Percentiles rank a stretch among this genome's conserved stretches.
Conservation (phyloP, 1,284 basidiomycete genomes). For the Puccinia triticina region DNA sequence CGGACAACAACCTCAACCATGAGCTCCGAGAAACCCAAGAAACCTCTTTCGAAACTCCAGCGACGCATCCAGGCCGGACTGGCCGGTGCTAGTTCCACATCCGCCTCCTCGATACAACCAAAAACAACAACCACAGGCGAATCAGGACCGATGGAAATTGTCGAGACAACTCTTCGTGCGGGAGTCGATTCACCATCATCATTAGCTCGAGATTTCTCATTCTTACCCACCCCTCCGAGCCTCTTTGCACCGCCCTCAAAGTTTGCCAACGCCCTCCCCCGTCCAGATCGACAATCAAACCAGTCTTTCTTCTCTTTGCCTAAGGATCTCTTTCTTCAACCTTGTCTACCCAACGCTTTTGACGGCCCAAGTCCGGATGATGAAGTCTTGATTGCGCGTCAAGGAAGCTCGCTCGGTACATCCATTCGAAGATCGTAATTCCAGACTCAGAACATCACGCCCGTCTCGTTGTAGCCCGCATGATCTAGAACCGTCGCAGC, state of each 20-base stretch:
- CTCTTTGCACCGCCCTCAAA: slow-evolving; percentile 11
- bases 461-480: no score
- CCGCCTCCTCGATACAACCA: not conserved
- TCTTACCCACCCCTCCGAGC: not conserved
- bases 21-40: slow-evolving; percentile 11
- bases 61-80: slow-evolving; percentile 24
- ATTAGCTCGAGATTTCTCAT: not conserved
- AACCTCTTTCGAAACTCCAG: slow-evolving; percentile 20
- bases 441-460: not conserved
- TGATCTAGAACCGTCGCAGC: no score
- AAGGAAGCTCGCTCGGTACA: slow-evolving; percentile 7
- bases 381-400: slow-evolving; percentile 17
- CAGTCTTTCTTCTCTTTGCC: slow-evolving; percentile 13
- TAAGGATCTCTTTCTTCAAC: slow-evolving; percentile 1
- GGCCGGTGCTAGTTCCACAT: not conserved
- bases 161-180: not conserved
- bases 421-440: slow-evolving; percentile 6
- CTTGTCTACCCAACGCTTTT: slow-evolving; percentile 16
- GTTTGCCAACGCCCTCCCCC: slow-evolving; percentile 8
- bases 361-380: slow-evolving; percentile 14
- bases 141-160: not conserved
- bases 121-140: not conserved
- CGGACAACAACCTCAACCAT: not conserved
- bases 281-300: not conserved
- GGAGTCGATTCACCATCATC: not conserved